Base-by-base conservation (phyloP, 176 grass and related monocot genomes). In the Pontederia paniculata region DNA sequence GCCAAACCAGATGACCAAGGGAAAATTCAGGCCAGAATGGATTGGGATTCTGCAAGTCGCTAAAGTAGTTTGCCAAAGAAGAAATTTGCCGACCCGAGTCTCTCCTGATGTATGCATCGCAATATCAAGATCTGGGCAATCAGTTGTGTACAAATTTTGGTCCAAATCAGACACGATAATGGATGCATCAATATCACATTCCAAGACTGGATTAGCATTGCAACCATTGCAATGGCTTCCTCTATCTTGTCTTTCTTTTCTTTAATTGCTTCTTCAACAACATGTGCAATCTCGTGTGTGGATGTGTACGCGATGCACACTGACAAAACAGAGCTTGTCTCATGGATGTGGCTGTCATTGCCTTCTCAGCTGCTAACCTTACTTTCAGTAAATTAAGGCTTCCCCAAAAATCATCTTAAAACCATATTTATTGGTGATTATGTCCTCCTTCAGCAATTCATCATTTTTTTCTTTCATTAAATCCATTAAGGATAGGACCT, bases 291-390 rank as follows among this genome's bases (percentile, higher is more conserved):
- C 73, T 95, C 89, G 15, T 80, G 65, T 3, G 81, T 88, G 0
- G 78, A 95, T 42, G 80, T 88, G 23, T 95, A 88, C 12, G 89
- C 80, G 58, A 95, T 65, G 65, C 89, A 95, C 18, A 95, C n/a
- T 47, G 84, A 88, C 45, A 88, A 74, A 18, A 95, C 72, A 0
- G 69, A 13, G 17, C 85, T 79, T 13, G 55, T 89, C 89, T 88
- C 18, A 74, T 42, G 10, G 66, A 59, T 0, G 90, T 95, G 48
- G 48, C 73, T 14, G 22, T 59, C 82, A 81, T 89, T 52, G 69
- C 72, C 55, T 70, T 89, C 80, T 68, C 42, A 41, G 82, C 85
- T 18, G 76, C 65, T 45, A 78, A 8, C 54, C 76, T 78, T 42
- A 83, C 67, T 0, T 23, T 75, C 54, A 86, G 56, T 54, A 95